These are phyloP conservation scores for Ustilago trichophora DNA, from an alignment of 1,284 basidiomycete genomes.

Conservation along the genomic window DNA sequence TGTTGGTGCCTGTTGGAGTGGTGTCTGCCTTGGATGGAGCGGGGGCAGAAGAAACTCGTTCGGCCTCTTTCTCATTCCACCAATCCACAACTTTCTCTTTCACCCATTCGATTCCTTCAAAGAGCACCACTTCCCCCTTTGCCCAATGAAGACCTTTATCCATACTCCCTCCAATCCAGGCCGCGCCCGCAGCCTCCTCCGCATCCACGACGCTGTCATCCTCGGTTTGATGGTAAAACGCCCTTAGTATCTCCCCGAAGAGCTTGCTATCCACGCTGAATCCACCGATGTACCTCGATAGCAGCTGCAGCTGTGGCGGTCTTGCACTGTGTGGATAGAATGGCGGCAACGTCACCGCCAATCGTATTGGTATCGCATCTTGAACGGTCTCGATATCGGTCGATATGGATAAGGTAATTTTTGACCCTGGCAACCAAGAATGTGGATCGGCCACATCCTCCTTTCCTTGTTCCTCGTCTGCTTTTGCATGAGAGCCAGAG, in stretches of 20 bases:
- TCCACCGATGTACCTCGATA: constrained; percentile 57
- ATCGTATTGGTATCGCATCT: constrained; percentile 41
- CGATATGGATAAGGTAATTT: constrained; percentile 41
- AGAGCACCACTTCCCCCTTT: constrained; percentile 58
- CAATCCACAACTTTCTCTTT: constrained; percentile 56
- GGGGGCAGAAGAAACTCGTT: too few relatives aligned
- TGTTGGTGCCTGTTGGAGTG: background rate
- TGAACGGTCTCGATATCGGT: constrained; percentile 24
- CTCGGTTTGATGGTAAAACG: constrained; percentile 49
- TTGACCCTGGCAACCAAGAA: constrained; percentile 34
- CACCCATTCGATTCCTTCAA: constrained; percentile 65
- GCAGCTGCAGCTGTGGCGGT: constrained; percentile 62
- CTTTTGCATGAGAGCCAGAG: background rate
- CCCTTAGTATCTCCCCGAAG: constrained; percentile 59
- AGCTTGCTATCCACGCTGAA: constrained; percentile 57
- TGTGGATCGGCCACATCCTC: constrained; percentile 22
- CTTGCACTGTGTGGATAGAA: constrained; percentile 46
- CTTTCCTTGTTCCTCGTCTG: constrained; percentile 3
- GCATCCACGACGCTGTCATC: constrained; percentile 1
- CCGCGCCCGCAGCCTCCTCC: constrained; percentile 7
- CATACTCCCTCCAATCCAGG: constrained; percentile 19
- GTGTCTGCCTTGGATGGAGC: too few relatives aligned
- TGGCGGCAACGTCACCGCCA: constrained; percentile 55
- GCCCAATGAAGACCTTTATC: constrained; percentile 46
- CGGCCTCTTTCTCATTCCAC: constrained; percentile 35